These are phyloP conservation scores for Thielaviopsis musarum DNA, from an alignment of 2,329 filamentous ascomycete genomes.

Conservation along the genomic window DNA sequence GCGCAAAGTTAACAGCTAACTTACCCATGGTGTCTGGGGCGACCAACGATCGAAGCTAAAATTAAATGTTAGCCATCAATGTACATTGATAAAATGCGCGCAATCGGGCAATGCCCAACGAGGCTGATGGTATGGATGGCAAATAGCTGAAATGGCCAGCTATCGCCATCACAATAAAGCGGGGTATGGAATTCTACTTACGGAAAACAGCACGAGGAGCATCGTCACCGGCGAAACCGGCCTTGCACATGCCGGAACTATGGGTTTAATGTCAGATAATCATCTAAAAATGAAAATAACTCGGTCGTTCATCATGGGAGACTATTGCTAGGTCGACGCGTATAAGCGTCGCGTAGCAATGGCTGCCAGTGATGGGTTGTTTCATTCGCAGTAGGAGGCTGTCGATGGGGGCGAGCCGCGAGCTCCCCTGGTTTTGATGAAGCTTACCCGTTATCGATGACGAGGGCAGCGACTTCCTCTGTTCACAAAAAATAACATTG, in stretches of 20 bases:
- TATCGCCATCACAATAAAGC: constrained; percentile 17
- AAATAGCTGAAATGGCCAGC: not conserved
- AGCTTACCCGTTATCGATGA: constrained; percentile 99
- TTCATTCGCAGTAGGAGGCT: not conserved
- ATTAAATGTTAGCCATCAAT: constrained; percentile 12
- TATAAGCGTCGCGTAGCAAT: constrained; percentile 4
- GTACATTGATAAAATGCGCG: not conserved
- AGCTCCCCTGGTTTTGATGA: constrained; percentile 18
- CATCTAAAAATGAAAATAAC: not conserved
- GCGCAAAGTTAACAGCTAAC: constrained; percentile 20
- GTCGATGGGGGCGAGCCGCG: constrained; percentile 9
- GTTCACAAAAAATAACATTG: constrained; percentile 12
- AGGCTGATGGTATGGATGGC: constrained; percentile 14
- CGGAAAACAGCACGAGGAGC: constrained; percentile 99
- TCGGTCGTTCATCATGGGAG: not conserved
- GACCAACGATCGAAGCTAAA: constrained; percentile 94
- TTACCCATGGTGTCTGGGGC: constrained; percentile 99
- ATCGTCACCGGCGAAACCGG: constrained; percentile 99
- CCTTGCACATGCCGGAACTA: constrained; percentile 99
- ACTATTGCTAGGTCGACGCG: not conserved
- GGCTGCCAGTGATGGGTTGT: constrained; percentile 1
- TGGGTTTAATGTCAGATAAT: constrained; percentile 10
- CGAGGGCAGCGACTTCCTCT: constrained; percentile 99
- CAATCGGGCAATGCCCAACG: not conserved
- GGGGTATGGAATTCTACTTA: constrained; percentile 61